These are phyloP conservation scores for Leucocoprinus sp. DNA, from an alignment of 768 basidiomycete genomes.

Conservation along the genomic window DNA sequence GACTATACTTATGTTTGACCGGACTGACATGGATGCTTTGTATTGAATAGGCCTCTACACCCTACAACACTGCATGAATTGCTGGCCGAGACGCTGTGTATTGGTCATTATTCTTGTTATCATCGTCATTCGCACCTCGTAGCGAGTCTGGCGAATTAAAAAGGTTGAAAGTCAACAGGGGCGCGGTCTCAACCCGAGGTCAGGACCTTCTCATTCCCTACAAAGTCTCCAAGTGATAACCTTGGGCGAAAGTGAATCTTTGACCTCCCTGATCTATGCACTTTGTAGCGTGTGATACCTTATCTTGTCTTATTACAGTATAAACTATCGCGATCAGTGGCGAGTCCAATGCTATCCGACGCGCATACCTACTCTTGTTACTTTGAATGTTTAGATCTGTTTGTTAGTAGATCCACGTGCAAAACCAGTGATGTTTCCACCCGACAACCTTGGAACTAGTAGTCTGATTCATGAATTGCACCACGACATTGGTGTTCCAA, in stretches of 20 bases:
- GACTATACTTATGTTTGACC: conserved; percentile 25
- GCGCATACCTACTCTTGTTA: conserved; percentile 18
- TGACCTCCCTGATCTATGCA: conserved; percentile 21
- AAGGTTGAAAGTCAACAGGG: too few species aligned
- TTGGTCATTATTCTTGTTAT: not conserved
- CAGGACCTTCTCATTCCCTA: conserved; percentile 12
- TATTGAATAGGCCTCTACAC: conserved; percentile 15
- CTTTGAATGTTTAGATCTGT: conserved; percentile 26
- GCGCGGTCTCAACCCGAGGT: not conserved
- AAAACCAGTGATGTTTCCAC: too few species aligned
- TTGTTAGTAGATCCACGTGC: conserved; percentile 18
- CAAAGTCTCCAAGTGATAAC: too few species aligned
- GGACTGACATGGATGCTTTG: conserved; percentile 22
- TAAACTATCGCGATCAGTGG: conserved; percentile 5
- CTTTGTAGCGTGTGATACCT: conserved; percentile 36
- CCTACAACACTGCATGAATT: too few species aligned
- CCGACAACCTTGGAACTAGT: too few species aligned
- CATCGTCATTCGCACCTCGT: not conserved
- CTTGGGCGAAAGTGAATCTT: conserved; percentile 20
- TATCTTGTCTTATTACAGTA: conserved; percentile 20
- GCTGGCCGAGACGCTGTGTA: not conserved
- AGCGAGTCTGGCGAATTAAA: conserved; percentile 4
- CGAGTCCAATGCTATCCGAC: not conserved
- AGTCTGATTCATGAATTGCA: too few species aligned
- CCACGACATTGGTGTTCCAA: too few species aligned